A percentile compares a stretch with the other conserved stretches of the same genome.
Evolutionary conservation across 176 grass and related monocot species (phyloP).

Genomic region (Avena sativa): DNA sequence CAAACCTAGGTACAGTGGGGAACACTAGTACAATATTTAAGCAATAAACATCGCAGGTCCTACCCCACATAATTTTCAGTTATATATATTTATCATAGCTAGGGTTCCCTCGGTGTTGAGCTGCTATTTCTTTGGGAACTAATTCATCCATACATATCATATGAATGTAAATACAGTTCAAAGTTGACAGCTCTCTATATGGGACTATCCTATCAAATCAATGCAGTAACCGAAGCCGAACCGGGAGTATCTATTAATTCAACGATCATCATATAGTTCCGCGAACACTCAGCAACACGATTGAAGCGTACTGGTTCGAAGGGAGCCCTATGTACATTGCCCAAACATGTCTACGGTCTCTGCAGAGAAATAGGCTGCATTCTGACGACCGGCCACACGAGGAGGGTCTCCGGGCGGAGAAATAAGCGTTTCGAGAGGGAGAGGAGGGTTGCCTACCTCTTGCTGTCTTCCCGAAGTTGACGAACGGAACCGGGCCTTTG

Average conservation of each 20-base stretch:
- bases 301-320: background rate
- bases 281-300: background rate
- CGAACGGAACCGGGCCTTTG: conserved; percentile 67
- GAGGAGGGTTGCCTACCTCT: conserved; percentile 51
- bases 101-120: background rate
- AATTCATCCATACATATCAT: background rate
- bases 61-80: background rate
- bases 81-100: background rate
- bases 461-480: conserved; percentile 68
- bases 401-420: too few species aligned
- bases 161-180: background rate
- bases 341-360: background rate
- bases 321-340: background rate
- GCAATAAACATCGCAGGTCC: background rate
- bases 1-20: background rate
- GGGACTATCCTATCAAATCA: background rate
- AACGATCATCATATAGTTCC: background rate
- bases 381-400: background rate
- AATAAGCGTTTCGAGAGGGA: background rate
- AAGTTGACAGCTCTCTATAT: background rate
- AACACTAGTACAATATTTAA: background rate
- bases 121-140: background rate
- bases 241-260: background rate
- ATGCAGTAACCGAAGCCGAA: background rate
- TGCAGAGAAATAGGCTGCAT: background rate